Evolutionary conservation across 352 stramenopile species (phyloP).

Genomic region (Phytophthora capsici): DNA sequence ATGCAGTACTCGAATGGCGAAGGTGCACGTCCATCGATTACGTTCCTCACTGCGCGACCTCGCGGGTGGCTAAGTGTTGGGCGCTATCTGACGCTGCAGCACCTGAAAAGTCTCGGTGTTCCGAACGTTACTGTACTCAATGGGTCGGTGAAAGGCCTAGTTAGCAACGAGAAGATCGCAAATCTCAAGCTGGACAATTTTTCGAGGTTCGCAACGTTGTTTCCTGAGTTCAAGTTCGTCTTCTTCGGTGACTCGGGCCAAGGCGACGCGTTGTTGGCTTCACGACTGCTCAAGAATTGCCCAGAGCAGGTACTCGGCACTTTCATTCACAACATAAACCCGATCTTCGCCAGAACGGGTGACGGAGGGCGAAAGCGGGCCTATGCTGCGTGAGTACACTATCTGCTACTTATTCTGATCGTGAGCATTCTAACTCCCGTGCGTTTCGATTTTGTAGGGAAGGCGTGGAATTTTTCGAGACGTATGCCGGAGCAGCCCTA

Average conservation of each 20-base stretch:
- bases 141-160: constrained; percentile 79
- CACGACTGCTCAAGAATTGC: constrained; percentile 59
- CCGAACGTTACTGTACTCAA: constrained; percentile 81
- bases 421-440: background rate
- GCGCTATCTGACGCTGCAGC: constrained; percentile 80
- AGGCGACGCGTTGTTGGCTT: constrained; percentile 78
- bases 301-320: constrained; percentile 67
- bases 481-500: constrained; percentile 69
- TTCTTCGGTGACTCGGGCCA: constrained; percentile 88
- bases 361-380: constrained; percentile 65
- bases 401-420: background rate
- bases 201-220: constrained; percentile 73
- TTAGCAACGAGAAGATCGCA: constrained; percentile 86
- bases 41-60: constrained; percentile 81
- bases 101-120: constrained; percentile 77
- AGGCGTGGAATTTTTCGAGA: constrained; percentile 79
- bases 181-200: constrained; percentile 88
- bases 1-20: constrained; percentile 39
- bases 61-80: constrained; percentile 84
- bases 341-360: constrained; percentile 55
- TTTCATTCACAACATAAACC: constrained; percentile 87
- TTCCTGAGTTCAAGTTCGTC: constrained; percentile 87
- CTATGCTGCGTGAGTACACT: constrained; percentile 64
- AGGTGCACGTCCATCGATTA: constrained; percentile 60
- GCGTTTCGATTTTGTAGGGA: constrained; percentile 42